Percentiles rank a stretch among this genome's conserved stretches.
phyloP scores from a whole-genome alignment of 169 alveolate genomes.

The Babesia microti region DNA sequence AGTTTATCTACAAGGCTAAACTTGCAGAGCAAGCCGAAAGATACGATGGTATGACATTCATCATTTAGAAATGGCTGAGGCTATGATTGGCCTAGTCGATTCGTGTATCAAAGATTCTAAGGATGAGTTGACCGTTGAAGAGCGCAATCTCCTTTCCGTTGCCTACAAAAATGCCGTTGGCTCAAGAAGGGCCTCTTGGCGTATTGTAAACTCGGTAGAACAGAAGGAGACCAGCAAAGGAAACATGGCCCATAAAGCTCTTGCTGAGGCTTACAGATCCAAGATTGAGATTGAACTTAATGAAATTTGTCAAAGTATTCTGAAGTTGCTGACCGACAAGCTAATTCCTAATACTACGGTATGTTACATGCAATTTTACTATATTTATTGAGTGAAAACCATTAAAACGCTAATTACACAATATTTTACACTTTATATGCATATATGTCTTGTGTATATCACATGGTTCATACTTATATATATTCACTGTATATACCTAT shows the following conservation, averaged over 20 bases:
- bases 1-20: constrained; percentile 78
- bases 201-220: constrained; percentile 89
- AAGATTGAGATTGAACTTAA: constrained; percentile 89
- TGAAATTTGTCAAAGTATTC: constrained; percentile 83
- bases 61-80: constrained; percentile 60
- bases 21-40: constrained; percentile 99
- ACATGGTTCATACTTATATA: too few relatives aligned
- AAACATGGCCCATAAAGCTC: constrained; percentile 75
- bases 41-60: constrained; percentile 87
- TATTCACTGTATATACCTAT: too few relatives aligned
- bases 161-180: constrained; percentile 98
- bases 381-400: too few relatives aligned
- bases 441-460: too few relatives aligned
- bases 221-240: constrained; percentile 91
- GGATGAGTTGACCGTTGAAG: constrained; percentile 86
- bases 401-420: too few relatives aligned
- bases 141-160: constrained; percentile 87
- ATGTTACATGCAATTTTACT: constrained; percentile 1
- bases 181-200: constrained; percentile 95
- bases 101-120: constrained; percentile 50
- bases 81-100: constrained; percentile 60
- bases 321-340: constrained; percentile 72
- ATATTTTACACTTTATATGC: too few relatives aligned
- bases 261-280: constrained; percentile 83
- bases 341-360: constrained; percentile 80